phyloP scores from a whole-genome alignment of 177 flowering plant species.

The Tripterygium wilfordii region DNA sequence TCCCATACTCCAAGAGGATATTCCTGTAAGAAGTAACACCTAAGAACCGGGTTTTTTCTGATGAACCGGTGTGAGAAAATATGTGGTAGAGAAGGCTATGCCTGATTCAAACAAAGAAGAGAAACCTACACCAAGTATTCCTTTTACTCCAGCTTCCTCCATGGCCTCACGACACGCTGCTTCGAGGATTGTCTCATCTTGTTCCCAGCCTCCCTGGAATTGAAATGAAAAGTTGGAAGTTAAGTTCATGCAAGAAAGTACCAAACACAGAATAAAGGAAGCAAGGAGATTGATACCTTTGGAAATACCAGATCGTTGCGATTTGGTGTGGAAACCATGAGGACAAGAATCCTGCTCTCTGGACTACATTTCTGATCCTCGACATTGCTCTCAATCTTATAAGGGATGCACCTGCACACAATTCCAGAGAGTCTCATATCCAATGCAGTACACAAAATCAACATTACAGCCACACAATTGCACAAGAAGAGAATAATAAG shows the following conservation, averaged over 20 bases:
- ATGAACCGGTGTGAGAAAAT: too few species aligned
- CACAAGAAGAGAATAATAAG: too few species aligned
- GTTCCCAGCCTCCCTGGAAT: constrained; percentile 85
- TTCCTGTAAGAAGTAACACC: constrained; percentile 22
- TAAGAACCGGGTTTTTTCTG: neutral
- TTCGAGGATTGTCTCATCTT: constrained; percentile 67
- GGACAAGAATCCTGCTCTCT: constrained; percentile 41
- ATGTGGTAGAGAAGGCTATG: too few species aligned
- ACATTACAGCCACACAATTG: neutral
- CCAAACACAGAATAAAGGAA: constrained; percentile 1
- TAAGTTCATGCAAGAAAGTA: neutral
- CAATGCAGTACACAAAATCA: neutral
- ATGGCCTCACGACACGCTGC: constrained; percentile 84
- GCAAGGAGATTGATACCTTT: constrained; percentile 34
- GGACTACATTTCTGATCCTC: constrained; percentile 12
- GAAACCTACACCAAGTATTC: constrained; percentile 47
- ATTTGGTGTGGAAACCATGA: constrained; percentile 74
- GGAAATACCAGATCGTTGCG: constrained; percentile 77
- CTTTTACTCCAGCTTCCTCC: constrained; percentile 85
- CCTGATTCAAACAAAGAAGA: too few species aligned
- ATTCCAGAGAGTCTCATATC: too few species aligned
- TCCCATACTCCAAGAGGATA: constrained; percentile 57
- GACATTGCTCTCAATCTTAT: constrained; percentile 29
- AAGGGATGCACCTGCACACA: constrained; percentile 82
- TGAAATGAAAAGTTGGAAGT: neutral